Evolutionary conservation across 75 land plant genomes (phyloP), one percentile per base, ranked within the genome.

Genomic region (Selaginella moellendorffii): DNA sequence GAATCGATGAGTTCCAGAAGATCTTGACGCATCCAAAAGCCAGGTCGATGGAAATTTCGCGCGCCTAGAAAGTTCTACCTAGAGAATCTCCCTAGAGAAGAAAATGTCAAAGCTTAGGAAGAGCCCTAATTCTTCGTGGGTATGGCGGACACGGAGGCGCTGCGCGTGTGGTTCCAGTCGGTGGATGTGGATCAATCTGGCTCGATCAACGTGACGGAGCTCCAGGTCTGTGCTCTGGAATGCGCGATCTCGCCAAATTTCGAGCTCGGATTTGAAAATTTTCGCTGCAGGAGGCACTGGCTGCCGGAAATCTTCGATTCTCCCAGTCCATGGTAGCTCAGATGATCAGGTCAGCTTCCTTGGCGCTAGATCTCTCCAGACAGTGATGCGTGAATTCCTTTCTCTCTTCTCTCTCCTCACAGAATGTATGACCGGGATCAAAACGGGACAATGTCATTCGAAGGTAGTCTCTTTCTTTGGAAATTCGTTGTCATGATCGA

Each of bases 341-440:
- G 51, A 74, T 74, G 77, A 74, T 74, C 63, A 64, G 64, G 77
- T 74, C 22, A 54, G 51, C 20, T 21, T 28, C 52, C 20, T 26
- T 56, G 24, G 23, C 46, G 14, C 22, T 30, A 64, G 8, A 19
- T 61, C 18, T 46, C 52, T 46, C n/a, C n/a, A n/a, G n/a, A n/a
- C n/a, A n/a, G n/a, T n/a, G n/a, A n/a, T n/a, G n/a, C n/a, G n/a
- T n/a, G n/a, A n/a, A n/a, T n/a, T n/a, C n/a, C n/a, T n/a, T n/a
- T n/a, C n/a, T n/a, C n/a, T n/a, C n/a, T 36, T 36, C 14, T 36
- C 46, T 36, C 14, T 36, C 46, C 14, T 65, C 17, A 26, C 75
- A 74, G 76, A 56, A 63, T 74, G 66, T 74, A 74, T 63, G 76
- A 74, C 31, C 31, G 28, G 14, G 76, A 74, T 69, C 71, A 63